phyloP scores from a whole-genome alignment of 2,329 filamentous ascomycete species.

The Colletotrichum caudatum region DNA sequence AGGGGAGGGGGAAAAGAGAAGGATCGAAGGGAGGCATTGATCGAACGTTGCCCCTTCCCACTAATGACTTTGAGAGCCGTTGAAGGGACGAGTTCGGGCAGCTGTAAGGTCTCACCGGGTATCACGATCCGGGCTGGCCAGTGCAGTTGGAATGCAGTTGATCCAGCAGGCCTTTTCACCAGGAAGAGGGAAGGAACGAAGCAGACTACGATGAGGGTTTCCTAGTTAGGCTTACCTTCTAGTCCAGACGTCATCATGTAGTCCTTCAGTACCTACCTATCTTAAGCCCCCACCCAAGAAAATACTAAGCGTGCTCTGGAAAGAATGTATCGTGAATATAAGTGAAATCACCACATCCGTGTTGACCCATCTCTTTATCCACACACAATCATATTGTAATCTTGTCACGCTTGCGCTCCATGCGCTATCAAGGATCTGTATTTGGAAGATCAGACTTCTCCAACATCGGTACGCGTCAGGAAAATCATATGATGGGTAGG shows the following conservation, averaged over 20 bases:
- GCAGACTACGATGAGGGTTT: neutral
- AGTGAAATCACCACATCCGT: too few relatives aligned
- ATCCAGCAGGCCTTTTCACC: neutral
- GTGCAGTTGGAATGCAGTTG: slow-evolving; percentile 23
- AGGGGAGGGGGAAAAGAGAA: slow-evolving; percentile 23
- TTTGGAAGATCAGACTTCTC: neutral
- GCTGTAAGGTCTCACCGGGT: slow-evolving; percentile 28
- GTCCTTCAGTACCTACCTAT: neutral
- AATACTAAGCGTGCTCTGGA: neutral
- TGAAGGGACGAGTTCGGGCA: slow-evolving; percentile 28
- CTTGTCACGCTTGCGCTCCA: neutral
- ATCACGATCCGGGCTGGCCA: slow-evolving; percentile 13
- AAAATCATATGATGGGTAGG: slow-evolving; percentile 1
- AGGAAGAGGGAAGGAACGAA: slow-evolving; percentile 20
- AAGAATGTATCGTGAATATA: neutral
- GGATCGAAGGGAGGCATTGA: slow-evolving; percentile 32
- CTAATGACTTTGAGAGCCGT: slow-evolving; percentile 17
- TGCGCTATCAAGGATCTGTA: neutral
- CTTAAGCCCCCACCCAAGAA: neutral
- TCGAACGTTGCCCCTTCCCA: slow-evolving; percentile 32
- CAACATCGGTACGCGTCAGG: neutral
- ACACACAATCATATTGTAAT: slow-evolving; percentile 6
- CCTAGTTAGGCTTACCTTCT: neutral
- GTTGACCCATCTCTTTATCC: neutral
- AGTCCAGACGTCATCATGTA: neutral